A percentile compares a stretch with the other conserved stretches of the same genome.
Evolutionary conservation across 768 basidiomycete species (phyloP).

Genomic region (Erythrobasidium yunnanense): DNA sequence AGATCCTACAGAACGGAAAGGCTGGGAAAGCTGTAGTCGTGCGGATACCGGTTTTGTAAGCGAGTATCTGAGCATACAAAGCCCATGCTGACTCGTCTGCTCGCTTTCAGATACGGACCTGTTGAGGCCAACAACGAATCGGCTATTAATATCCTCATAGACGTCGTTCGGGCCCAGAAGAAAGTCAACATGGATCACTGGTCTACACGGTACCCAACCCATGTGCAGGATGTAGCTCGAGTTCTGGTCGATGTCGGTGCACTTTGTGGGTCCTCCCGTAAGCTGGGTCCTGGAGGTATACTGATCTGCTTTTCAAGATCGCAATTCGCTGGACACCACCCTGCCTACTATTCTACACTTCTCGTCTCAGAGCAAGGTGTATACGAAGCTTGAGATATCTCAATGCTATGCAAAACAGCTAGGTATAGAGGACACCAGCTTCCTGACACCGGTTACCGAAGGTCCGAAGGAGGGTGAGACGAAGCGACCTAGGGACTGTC

Average conservation of each 20-base stretch:
- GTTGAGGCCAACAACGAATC: slow-evolving; percentile 15
- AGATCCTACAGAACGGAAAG: slow-evolving; percentile 52
- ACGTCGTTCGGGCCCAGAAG: slow-evolving; percentile 73
- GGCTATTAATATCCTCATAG: slow-evolving; percentile 51
- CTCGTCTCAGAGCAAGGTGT: slow-evolving; percentile 4
- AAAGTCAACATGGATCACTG: slow-evolving; percentile 91
- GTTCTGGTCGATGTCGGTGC: slow-evolving; percentile 69
- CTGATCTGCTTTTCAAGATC: not conserved
- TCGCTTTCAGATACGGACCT: slow-evolving; percentile 15
- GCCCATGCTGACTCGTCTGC: not conserved
- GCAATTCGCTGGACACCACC: not conserved
- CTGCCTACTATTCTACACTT: slow-evolving; percentile 19
- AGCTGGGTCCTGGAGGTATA: not conserved
- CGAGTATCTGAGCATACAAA: not conserved
- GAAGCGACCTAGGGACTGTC: slow-evolving; percentile 16
- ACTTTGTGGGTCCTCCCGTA: no score
- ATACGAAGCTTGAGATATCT: slow-evolving; percentile 16
- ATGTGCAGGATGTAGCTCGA: slow-evolving; percentile 70
- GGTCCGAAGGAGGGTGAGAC: slow-evolving; percentile 11
- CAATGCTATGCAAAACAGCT: not conserved
- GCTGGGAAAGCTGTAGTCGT: slow-evolving; percentile 59
- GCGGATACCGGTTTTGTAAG: slow-evolving; percentile 79
- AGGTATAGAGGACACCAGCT: not conserved
- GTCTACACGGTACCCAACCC: slow-evolving; percentile 84
- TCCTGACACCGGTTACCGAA: not conserved